Percentiles rank a stretch among this genome's conserved stretches.
Conservation (phyloP, 2,329 filamentous ascomycete genomes). For the Ceratocystis colombiana region DNA sequence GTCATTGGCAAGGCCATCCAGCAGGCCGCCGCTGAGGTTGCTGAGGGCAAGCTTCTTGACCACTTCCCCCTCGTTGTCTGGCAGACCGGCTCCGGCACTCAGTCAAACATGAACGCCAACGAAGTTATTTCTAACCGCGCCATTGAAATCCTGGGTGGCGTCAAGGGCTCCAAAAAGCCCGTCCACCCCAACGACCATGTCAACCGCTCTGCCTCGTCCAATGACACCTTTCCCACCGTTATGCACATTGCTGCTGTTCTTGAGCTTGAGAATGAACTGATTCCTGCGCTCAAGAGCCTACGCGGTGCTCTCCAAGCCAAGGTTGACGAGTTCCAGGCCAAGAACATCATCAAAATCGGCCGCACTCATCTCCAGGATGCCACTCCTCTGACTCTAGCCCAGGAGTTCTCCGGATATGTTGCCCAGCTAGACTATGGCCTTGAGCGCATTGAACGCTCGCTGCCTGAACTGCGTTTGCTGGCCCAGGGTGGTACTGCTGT, state of each 20-base stretch:
- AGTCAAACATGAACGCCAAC: conserved; percentile 99
- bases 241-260: conserved; percentile 99
- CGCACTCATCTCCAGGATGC: conserved; percentile 96
- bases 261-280: conserved; percentile 75
- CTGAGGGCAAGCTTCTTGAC: conserved; percentile 83
- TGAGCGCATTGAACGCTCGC: conserved; percentile 68
- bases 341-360: conserved; percentile 96
- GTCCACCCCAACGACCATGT: conserved; percentile 99
- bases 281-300: conserved; percentile 73
- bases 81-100: conserved; percentile 97
- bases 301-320: conserved; percentile 78
- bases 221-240: conserved; percentile 98
- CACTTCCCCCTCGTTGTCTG: conserved; percentile 98
- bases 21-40: conserved; percentile 87
- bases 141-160: conserved; percentile 91
- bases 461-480: conserved; percentile 76
- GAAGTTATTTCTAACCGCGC: conserved; percentile 99
- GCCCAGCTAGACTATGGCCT: conserved; percentile 88
- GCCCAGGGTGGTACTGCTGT: conserved; percentile 96
- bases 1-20: conserved; percentile 88
- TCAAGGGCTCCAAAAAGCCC: conserved; percentile 93
- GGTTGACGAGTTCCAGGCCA: conserved; percentile 71
- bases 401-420: conserved; percentile 97
- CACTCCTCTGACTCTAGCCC: conserved; percentile 85
- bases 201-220: conserved; percentile 97